Base-by-base conservation (phyloP, 345 rosid genomes). In the Erysimum cheiranthoides region DNA sequence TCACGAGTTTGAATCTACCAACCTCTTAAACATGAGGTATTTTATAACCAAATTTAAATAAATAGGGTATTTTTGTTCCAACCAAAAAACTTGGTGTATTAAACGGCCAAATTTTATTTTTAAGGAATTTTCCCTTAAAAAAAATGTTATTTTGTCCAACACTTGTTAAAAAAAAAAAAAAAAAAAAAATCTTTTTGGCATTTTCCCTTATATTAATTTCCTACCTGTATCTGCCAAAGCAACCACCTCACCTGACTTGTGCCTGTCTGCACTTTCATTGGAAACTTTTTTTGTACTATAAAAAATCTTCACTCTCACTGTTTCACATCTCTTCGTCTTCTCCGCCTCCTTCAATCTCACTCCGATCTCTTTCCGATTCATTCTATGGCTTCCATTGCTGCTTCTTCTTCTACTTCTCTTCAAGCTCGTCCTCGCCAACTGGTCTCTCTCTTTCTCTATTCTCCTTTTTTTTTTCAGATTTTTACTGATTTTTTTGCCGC, bases 311-410 rank as follows among this genome's bases (percentile, higher is more conserved):
- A 16, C 53, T 40, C 69, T 50, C 51, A 46, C 51, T 46, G 51
- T n/a, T 17, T n/a, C n/a, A 10, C 60, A 57, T 40, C 70, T 40
- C 17, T 38, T 49, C 47, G 53, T 49, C 68, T 31, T 0, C 70
- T 17, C 70, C 62, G 70, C 54, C 73, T 68, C 73, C 60, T 2
- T 34, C 16, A 4, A 10, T 60, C 47, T 61, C 49, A 2, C 32
- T 4, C 18, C 13, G 11, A 16, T 34, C 46, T 58, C 74, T 32
- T 54, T 10, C 14, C 11, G 30, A 61, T 45, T 16, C 68, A 49
- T 45, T 31, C 70, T 1, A 73, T 73, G 77, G 77, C 70, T 62
- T 73, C 77, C 54, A 10, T 73, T 18, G 35, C 58, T 59, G 28
- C 53, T 73, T 5, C 36, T 63, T 4, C 31, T 11, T 62, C 77